Base-by-base conservation (phyloP, 495 filamentous ascomycete genomes). In the Halenospora varia region DNA sequence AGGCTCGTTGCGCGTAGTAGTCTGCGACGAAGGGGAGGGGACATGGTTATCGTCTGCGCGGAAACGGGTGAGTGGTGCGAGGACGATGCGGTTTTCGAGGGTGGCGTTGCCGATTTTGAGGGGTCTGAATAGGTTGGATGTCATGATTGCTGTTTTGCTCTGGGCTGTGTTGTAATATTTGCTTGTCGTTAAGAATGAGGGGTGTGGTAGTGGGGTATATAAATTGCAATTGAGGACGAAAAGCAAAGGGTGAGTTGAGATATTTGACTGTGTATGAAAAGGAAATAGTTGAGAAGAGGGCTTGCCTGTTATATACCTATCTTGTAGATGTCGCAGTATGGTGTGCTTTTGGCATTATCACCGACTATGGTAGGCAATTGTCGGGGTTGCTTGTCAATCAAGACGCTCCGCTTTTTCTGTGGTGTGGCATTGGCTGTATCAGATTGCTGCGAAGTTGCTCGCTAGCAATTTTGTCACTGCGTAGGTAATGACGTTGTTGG, bases 1-100 rank as follows among this genome's bases (percentile, higher is more conserved):
- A 77, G 53, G 77, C 81, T 45, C 85, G 77, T 57, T 88, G 85
- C 10, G 59, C 55, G 72, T 88, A 88, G 76, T 88, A 87, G 51
- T 81, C 75, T 2, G 61, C 47, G 18, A 77, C 74, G 25, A 82
- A 66, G 17, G 76, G 71, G 17, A 72, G 70, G 79, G 80, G 17
- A 81, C 76, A 50, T 78, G 75, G 19, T 71, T 62, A 49, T 64
- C 61, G 17, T 65, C 54, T 20, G 71, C 65, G 20, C 78, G 77
- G 62, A 61, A 76, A n/a, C 78, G 73, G 9, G 78, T 80, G n/a
- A 78, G 61, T 0, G 77, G 77, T 0, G 74, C 72, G 69, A 77
- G 70, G 40, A 67, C 71, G 18, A 78, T 62, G 41, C 75, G 70
- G 60, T 79, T 71, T 45, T 66, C 17, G 18, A 80, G 69, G 11